phyloP scores from a whole-genome alignment of 2,329 filamentous ascomycete species.

The Phaeophleospora eucalypticola region DNA sequence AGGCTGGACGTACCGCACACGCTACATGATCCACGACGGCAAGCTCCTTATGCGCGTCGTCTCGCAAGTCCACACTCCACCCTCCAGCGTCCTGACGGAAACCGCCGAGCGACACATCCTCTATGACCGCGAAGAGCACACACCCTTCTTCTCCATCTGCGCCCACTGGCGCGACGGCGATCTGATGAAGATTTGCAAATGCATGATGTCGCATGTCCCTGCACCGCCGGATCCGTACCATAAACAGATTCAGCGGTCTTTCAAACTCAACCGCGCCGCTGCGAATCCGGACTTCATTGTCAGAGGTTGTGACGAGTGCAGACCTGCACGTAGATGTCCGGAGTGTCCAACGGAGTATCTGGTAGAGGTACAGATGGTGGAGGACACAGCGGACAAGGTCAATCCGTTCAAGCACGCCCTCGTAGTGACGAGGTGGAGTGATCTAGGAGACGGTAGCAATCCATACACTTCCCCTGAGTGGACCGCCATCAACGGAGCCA shows the following conservation, averaged over 20 bases:
- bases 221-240: constrained; percentile 41
- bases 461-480: constrained; percentile 51
- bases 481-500: constrained; percentile 51
- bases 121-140: constrained; percentile 58
- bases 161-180: constrained; percentile 60
- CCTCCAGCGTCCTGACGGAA: constrained; percentile 45
- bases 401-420: constrained; percentile 56
- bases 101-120: constrained; percentile 53
- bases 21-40: constrained; percentile 50
- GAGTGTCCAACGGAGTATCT: constrained; percentile 61
- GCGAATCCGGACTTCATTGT: constrained; percentile 45
- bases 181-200: constrained; percentile 58
- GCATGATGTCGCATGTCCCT: constrained; percentile 56
- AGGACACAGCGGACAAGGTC: constrained; percentile 46
- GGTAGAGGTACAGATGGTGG: constrained; percentile 56
- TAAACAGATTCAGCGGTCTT: constrained; percentile 40
- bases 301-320: constrained; percentile 52
- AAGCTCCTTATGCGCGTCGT: constrained; percentile 57
- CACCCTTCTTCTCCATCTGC: constrained; percentile 59
- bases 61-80: constrained; percentile 50
- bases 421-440: constrained; percentile 59
- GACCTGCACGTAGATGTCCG: constrained; percentile 58
- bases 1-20: constrained; percentile 53
- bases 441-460: constrained; percentile 53
- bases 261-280: constrained; percentile 29